Base-by-base conservation (phyloP, 1,284 basidiomycete genomes). In the Earliella scabrosa region DNA sequence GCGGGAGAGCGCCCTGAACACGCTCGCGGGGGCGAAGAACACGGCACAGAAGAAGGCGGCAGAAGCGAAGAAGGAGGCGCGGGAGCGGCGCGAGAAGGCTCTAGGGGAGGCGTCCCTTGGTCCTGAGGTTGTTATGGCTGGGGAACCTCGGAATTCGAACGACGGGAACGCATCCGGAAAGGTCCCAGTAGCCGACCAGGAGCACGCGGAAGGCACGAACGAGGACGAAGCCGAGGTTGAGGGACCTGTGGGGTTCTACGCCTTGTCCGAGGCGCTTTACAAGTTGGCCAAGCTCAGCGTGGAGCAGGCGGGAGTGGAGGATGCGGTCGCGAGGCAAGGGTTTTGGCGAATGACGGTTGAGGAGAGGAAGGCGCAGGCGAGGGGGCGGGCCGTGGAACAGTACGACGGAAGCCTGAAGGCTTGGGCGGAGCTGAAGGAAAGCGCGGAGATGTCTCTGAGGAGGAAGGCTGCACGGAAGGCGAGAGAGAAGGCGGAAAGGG, bases 351-450 rank as follows among this genome's bases (percentile, higher is more conserved):
- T 9, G 11, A 16, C n/a, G 11, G 39, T 11, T 11, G 9, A n/a
- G 11, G 26, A 35, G 23, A 23, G 20, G 18, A 34, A 44, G n/a
- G 34, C 46, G 31, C 36, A 27, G n/a, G 26, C 23, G 24, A 8
- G 38, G 18, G 44, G 47, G 32, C 27, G 56, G 21, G 43, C 43
- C 27, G 29, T n/a, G n/a, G 16, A 27, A 20, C 52, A 58, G 39
- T 54, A 58, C 45, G 48, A 54, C 18, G 35, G 54, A 34, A 44
- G 43, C 21, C 6, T 44, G 23, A n/a, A 26, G 34, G 48, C 43
- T 4, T 21, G 45, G 43, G 21, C 16, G 8, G 18, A 7, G 3
- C 23, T 50, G 0, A 8, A 10, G 13, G 29, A 55, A 21, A 48
- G 46, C 7, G 48, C 47, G 16, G 54, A 32, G 16, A 18, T 27